Evolutionary conservation across 371 early-diverging fungal genomes (phyloP).

Genomic region (Blyttiomyces sp.): DNA sequence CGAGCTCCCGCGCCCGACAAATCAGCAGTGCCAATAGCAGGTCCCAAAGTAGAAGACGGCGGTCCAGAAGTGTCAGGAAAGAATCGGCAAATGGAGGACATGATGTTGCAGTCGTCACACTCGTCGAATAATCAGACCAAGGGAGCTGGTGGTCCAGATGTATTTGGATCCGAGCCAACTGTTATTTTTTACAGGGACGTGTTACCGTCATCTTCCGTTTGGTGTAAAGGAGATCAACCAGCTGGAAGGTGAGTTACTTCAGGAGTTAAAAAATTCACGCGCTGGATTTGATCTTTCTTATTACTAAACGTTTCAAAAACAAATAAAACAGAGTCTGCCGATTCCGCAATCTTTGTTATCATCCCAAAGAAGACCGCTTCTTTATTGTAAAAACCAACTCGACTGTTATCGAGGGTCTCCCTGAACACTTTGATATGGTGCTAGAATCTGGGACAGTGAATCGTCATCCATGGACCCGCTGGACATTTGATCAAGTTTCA

Average conservation of each 20-base stretch:
- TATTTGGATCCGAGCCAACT: neutral
- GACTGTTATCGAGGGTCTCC: constrained; percentile 31
- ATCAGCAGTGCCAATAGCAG: neutral
- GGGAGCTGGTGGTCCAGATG: constrained; percentile 1
- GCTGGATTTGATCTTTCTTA: neutral
- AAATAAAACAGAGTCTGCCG: constrained; percentile 33
- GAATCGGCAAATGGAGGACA: constrained; percentile 11
- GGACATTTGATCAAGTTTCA: constrained; percentile 36
- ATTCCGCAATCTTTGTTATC: constrained; percentile 48
- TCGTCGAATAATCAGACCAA: constrained; percentile 2
- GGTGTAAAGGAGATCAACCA: constrained; percentile 32
- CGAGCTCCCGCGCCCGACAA: neutral
- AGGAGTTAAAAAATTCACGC: neutral
- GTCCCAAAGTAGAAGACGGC: neutral
- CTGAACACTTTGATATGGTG: constrained; percentile 17
- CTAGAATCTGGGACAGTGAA: constrained; percentile 38
- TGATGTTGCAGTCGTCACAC: constrained; percentile 16
- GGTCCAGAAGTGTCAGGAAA: constrained; percentile 1
- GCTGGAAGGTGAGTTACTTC: constrained; percentile 1
- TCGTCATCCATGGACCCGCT: constrained; percentile 37
- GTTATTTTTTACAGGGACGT: neutral
- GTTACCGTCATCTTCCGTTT: constrained; percentile 41
- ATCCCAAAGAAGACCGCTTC: constrained; percentile 31
- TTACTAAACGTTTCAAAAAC: neutral
- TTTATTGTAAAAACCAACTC: constrained; percentile 40